These are phyloP conservation scores for Hypoxylon cercidicola DNA, from an alignment of 495 filamentous ascomycete genomes.

Conservation along the genomic window DNA sequence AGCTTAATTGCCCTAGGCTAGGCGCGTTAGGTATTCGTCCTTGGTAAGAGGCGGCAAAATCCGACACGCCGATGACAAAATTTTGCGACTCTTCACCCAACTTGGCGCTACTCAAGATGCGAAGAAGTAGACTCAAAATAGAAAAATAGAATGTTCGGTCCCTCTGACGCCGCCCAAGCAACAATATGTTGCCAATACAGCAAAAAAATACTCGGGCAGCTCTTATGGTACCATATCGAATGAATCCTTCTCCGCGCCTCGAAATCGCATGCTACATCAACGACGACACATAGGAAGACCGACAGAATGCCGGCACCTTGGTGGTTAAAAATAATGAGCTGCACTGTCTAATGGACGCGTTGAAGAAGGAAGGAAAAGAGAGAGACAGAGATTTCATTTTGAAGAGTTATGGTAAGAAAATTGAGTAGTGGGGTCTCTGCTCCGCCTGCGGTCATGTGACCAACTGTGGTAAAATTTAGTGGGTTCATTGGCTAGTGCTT, in stretches of 20 bases:
- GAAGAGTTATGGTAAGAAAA: slow-evolving; percentile 37
- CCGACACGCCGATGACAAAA: no score
- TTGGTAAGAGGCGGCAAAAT: no score
- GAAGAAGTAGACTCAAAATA: background rate
- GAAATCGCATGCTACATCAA: slow-evolving; percentile 84
- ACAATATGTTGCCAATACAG: slow-evolving; percentile 56
- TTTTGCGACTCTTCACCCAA: no score
- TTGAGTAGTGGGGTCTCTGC: slow-evolving; percentile 30
- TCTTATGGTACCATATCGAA: slow-evolving; percentile 82
- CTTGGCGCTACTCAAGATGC: background rate
- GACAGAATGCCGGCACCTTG: slow-evolving; percentile 75
- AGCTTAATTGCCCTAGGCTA: no score
- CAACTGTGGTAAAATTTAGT: background rate
- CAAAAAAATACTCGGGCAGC: slow-evolving; percentile 77
- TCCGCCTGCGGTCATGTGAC: slow-evolving; percentile 27
- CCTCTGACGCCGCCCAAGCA: slow-evolving; percentile 94
- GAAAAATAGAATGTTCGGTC: slow-evolving; percentile 67
- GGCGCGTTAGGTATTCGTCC: no score
- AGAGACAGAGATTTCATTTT: background rate
- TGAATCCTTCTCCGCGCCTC: slow-evolving; percentile 79
- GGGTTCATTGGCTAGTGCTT: slow-evolving; percentile 4
- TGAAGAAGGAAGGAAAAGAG: slow-evolving; percentile 59
- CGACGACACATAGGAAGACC: slow-evolving; percentile 62
- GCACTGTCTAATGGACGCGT: slow-evolving; percentile 92
- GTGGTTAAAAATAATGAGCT: slow-evolving; percentile 70